These are phyloP conservation scores for Yarrowia porcina DNA, from an alignment of 805 yeast species.

Conservation along the genomic window DNA sequence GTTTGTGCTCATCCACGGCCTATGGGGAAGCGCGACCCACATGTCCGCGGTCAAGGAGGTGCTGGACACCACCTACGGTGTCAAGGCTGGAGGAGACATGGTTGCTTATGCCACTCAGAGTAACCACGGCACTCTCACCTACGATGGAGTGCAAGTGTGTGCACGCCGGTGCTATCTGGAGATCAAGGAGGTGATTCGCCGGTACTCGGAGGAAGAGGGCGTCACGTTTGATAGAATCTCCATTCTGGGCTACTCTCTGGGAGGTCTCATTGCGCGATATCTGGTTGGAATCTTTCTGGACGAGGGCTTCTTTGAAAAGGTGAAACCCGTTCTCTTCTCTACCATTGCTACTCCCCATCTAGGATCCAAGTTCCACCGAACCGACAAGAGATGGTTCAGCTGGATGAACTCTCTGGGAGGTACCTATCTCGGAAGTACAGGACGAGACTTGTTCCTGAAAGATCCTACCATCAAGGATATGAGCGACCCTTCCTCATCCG, in stretches of 20 bases:
- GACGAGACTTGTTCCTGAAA: conserved; percentile 67
- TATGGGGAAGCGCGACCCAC: conserved; percentile 68
- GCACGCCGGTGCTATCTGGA: conserved; percentile 39
- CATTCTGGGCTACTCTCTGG: conserved; percentile 81
- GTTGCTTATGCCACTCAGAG: conserved; percentile 48
- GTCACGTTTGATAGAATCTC: conserved; percentile 58
- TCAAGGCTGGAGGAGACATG: conserved; percentile 35
- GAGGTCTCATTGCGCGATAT: conserved; percentile 81
- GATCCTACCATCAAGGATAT: conserved; percentile 49
- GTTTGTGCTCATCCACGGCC: conserved; percentile 72
- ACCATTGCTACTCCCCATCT: conserved; percentile 81
- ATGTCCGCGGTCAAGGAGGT: conserved; percentile 48
- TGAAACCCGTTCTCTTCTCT: conserved; percentile 60
- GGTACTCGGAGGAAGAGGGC: conserved; percentile 34
- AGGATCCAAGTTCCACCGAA: conserved; percentile 51
- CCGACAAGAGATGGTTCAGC: conserved; percentile 37
- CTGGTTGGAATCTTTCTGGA: conserved; percentile 63
- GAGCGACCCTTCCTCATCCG: conserved; percentile 50
- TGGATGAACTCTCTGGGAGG: conserved; percentile 54
- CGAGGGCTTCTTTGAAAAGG: conserved; percentile 50
- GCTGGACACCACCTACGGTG: conserved; percentile 38
- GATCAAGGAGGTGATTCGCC: conserved; percentile 43
- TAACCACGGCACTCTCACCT: conserved; percentile 70
- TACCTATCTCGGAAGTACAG: conserved; percentile 60
- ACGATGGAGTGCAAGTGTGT: conserved; percentile 76